Conservation (phyloP, 768 basidiomycete genomes). For the Hebeloma cylindrosporum region DNA sequence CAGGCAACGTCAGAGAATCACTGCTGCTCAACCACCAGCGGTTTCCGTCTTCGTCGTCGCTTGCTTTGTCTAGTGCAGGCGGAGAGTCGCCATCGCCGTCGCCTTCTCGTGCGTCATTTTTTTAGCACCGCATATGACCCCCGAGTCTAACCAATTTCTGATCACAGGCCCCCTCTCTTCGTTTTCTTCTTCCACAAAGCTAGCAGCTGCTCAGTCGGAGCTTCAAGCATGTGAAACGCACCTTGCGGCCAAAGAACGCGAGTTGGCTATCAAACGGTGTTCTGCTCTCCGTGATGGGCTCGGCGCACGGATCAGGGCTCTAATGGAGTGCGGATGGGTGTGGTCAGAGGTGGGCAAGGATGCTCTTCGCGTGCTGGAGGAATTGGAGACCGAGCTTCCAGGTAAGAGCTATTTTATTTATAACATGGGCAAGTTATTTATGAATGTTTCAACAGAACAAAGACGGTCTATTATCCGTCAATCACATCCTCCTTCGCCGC, state of each 20-base stretch:
- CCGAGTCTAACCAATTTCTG: neutral
- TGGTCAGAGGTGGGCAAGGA: constrained; percentile 72
- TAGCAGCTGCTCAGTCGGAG: constrained; percentile 68
- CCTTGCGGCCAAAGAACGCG: constrained; percentile 66
- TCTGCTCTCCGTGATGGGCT: constrained; percentile 64
- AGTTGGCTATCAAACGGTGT: constrained; percentile 52
- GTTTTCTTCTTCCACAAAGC: constrained; percentile 46
- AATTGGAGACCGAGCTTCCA: constrained; percentile 26
- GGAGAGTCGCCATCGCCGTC: constrained; percentile 24
- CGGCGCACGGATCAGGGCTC: constrained; percentile 57
- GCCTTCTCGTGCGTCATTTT: constrained; percentile 21
- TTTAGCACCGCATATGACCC: constrained; percentile 14
- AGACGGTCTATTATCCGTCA: neutral
- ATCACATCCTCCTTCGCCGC: neutral
- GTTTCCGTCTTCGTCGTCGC: constrained; percentile 43
- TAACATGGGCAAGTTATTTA: constrained; percentile 5
- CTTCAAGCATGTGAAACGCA: constrained; percentile 82
- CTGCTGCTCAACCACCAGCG: constrained; percentile 31
- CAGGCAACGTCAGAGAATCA: constrained; percentile 39
- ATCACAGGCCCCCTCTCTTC: constrained; percentile 21
- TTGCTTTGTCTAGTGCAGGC: constrained; percentile 23
- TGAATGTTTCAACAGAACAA: constrained; percentile 11
- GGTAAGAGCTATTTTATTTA: too few species aligned
- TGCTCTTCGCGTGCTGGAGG: constrained; percentile 46
- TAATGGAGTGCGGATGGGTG: constrained; percentile 65